Conservation (phyloP, 1,139 yeast species). For the Candida gigantensis region DNA sequence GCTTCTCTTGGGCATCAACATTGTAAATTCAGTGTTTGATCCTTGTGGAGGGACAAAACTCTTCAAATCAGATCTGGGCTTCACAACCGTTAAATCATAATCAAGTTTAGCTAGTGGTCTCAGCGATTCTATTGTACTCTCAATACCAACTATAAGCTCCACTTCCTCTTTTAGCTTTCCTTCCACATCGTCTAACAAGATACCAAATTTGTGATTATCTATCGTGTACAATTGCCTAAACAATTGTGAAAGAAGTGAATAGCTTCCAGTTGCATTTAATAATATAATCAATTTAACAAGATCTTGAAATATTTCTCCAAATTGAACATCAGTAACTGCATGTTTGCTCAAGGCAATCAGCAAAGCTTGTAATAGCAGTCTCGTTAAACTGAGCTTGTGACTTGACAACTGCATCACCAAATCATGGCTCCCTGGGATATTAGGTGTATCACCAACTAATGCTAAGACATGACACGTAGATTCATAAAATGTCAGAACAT, state of each 20-base stretch:
- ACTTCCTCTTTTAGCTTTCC: constrained; percentile 33
- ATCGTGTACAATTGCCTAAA: constrained; percentile 33
- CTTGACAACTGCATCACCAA: constrained; percentile 40
- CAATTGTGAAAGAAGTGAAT: constrained; percentile 24
- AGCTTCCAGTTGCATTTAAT: constrained; percentile 34
- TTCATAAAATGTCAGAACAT: constrained; percentile 30
- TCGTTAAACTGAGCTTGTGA: constrained; percentile 30
- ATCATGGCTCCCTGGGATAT: constrained; percentile 31
- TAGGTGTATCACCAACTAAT: constrained; percentile 33
- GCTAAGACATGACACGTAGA: constrained; percentile 30
- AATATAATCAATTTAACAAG: constrained; percentile 37
- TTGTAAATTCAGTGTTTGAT: constrained; percentile 35
- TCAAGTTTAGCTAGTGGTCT: constrained; percentile 18
- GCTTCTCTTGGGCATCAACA: constrained; percentile 30
- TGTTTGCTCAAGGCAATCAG: constrained; percentile 27
- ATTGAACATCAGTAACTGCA: constrained; percentile 37
- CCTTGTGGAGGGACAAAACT: constrained; percentile 33
- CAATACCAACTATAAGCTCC: constrained; percentile 35
- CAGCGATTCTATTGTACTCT: constrained; percentile 17
- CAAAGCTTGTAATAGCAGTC: constrained; percentile 32
- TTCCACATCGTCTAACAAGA: constrained; percentile 28
- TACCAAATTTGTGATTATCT: constrained; percentile 29
- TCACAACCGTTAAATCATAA: constrained; percentile 32
- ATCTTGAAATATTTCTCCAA: constrained; percentile 27
- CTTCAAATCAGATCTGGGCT: constrained; percentile 15